Base-by-base conservation (phyloP, 495 filamentous ascomycete genomes). In the Penicillium tannophilum region DNA sequence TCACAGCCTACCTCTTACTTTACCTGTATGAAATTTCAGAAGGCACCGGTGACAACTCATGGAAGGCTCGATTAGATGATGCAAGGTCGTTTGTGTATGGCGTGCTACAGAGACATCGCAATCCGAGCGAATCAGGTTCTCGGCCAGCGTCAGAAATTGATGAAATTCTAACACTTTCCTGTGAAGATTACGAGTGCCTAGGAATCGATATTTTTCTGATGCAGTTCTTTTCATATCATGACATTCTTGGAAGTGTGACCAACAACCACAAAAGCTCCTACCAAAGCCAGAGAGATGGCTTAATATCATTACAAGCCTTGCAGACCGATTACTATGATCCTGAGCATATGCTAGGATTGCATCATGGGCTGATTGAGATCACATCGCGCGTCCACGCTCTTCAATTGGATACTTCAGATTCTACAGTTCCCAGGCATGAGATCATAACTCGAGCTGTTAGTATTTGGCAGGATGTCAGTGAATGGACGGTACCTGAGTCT, bases 201-300 rank as follows among this genome's bases (percentile, higher is more conserved):
- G 45, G 45, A 14, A 47, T 47, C 26, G 20, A 23, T 28, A 47
- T 14, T n/a, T 28, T 28, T 47, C 45, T 47, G 10, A 47, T 47
- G 20, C 45, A 47, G 20, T 47, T 47, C 26, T 47, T 47, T n/a
- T 47, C 26, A n/a, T 47, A 47, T 14, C 45, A 47, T n/a, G 45
- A 47, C 20, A 47, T 28, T 12, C 17, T 47, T 14, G 45, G 45
- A 8, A 24, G 9, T 12, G 20, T 47, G 26, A 28, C 45, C 45
- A 47, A 24, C 26, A n/a, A 11, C 26, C 10, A 41, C 39, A 41
- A 41, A 17, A n/a, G 12, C 39, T 7, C 12, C 9, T 10, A 14
- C 12, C 45, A 26, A 47, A 6, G 19, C 0, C 20, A 47, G 14
- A 47, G n/a, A 23, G 20, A 47, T 24, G 6, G 19, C 12, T 7